A percentile compares a stretch with the other conserved stretches of the same genome.
These are phyloP conservation scores for Stipa capillata DNA, from an alignment of 176 grass and related monocot species.

Conservation along the genomic window DNA sequence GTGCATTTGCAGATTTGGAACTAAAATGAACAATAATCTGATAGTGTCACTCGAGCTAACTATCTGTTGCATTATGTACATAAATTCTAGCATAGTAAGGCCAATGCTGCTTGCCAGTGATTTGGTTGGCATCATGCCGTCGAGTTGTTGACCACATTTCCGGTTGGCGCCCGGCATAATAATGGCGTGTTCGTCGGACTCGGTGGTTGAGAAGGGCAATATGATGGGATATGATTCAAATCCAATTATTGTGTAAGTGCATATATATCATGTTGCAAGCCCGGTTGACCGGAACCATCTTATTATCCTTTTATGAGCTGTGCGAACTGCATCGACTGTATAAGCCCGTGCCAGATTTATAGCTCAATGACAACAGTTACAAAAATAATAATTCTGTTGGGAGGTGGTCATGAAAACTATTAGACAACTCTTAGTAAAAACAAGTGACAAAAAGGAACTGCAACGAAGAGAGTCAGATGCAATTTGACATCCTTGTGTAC, in stretches of 20 bases:
- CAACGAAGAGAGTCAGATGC: too few species aligned
- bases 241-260: neutral
- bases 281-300: neutral
- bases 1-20: neutral
- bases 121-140: neutral
- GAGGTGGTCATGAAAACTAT: too few species aligned
- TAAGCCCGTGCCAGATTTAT: neutral
- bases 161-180: constrained; percentile 33
- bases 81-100: neutral
- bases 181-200: constrained; percentile 8
- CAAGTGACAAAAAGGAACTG: too few species aligned
- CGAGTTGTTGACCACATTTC: constrained; percentile 15
- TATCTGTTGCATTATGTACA: neutral
- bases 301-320: neutral
- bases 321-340: neutral
- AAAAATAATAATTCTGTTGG: too few species aligned
- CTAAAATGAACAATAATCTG: neutral
- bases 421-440: too few species aligned
- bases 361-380: neutral
- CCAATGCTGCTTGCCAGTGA: constrained; percentile 4
- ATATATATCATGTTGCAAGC: neutral
- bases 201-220: neutral
- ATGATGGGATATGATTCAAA: neutral
- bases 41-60: neutral
- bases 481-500: too few species aligned